Evolutionary conservation across 225 moss, liverwort and hornwort species (phyloP).

Genomic region (Pseudoscleropodium purum): DNA sequence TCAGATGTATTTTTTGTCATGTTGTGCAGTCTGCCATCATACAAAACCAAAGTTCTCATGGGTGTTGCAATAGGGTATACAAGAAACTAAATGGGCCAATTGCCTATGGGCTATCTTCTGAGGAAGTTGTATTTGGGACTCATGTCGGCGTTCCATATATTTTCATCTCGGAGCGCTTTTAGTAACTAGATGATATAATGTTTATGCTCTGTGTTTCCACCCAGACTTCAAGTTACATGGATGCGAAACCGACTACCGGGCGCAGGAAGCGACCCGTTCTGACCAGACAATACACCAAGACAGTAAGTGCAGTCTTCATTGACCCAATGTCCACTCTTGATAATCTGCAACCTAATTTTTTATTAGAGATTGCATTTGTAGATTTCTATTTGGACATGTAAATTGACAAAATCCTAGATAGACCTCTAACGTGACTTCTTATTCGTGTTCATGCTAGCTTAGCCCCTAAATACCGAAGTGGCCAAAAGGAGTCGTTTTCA

Average conservation of each 20-base stretch:
- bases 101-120: background rate
- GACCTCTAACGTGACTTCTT: background rate
- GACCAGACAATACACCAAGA: conserved; percentile 86
- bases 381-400: background rate
- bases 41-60: background rate
- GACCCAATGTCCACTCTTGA: background rate
- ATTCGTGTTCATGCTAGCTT: background rate
- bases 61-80: background rate
- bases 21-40: background rate
- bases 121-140: background rate
- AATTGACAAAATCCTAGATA: background rate
- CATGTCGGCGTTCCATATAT: background rate
- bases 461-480: background rate
- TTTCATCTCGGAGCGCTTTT: background rate
- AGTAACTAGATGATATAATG: background rate
- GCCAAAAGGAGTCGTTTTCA: background rate
- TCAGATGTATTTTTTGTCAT: background rate
- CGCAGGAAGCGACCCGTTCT: conserved; percentile 55
- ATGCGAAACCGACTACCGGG: conserved; percentile 49
- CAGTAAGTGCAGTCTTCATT: conserved; percentile 38
- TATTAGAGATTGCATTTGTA: background rate
- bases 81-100: background rate
- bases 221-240: conserved; percentile 46
- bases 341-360: background rate
- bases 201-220: background rate